phyloP scores from a whole-genome alignment of 441 rosid species.

The Monsonia emarginata region DNA sequence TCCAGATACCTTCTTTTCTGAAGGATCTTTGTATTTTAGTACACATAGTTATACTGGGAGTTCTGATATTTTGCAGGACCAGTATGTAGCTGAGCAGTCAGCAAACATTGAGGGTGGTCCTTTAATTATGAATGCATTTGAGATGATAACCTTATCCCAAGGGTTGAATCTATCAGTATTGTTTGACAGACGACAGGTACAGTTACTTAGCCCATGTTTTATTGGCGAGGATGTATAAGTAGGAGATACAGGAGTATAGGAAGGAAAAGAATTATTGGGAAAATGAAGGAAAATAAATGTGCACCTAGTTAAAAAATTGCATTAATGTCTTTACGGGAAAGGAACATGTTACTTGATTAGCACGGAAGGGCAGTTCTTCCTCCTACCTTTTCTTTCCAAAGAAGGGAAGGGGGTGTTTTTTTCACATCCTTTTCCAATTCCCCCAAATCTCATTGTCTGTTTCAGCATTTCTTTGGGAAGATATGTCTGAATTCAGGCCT shows the following conservation, averaged over 20 bases:
- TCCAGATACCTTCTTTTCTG: not conserved
- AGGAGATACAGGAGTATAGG: not conserved
- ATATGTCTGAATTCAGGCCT: not conserved
- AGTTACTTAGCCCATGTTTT: slow-evolving; percentile 6
- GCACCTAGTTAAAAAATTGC: too few relatives aligned
- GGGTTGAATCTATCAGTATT: slow-evolving; percentile 80
- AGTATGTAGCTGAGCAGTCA: slow-evolving; percentile 47
- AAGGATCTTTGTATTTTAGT: not conserved
- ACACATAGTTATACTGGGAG: slow-evolving; percentile 9
- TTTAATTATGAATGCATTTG: slow-evolving; percentile 82
- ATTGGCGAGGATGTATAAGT: not conserved
- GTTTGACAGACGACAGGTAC: slow-evolving; percentile 82
- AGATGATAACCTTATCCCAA: slow-evolving; percentile 88
- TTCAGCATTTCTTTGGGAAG: not conserved
- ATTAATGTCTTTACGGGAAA: too few relatives aligned
- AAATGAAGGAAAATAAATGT: not conserved
- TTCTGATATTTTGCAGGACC: slow-evolving; percentile 44
- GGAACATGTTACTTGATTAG: not conserved
- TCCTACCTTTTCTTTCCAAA: not conserved
- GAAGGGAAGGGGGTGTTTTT: not conserved
- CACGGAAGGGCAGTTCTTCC: not conserved
- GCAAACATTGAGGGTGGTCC: slow-evolving; percentile 46
- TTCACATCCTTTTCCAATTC: not conserved
- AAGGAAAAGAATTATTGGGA: not conserved
- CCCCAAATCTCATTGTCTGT: not conserved